Percentiles rank a stretch among this genome's conserved stretches.
These are phyloP conservation scores for Trametes meyenii DNA, from an alignment of 768 basidiomycete genomes.

Conservation along the genomic window DNA sequence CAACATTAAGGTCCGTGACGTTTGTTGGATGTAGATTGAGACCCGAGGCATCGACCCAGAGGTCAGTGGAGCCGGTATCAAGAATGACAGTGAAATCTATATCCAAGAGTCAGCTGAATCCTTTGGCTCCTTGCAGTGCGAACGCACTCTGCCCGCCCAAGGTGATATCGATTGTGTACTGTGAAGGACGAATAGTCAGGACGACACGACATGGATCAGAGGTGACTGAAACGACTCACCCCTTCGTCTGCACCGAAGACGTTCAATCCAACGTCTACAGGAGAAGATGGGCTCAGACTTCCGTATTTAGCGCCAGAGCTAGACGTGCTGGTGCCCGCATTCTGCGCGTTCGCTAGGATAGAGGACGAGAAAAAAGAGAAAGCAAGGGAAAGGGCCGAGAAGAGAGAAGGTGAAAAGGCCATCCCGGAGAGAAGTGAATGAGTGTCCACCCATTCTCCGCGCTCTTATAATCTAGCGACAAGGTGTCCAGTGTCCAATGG, in stretches of 20 bases:
- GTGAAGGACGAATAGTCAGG: neutral
- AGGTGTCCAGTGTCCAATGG: too few relatives aligned
- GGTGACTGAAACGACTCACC: neutral
- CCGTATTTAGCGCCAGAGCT: neutral
- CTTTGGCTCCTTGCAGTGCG: neutral
- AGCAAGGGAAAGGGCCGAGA: conserved; percentile 1
- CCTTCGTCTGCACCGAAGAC: neutral
- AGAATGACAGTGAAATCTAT: conserved; percentile 36
- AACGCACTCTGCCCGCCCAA: conserved; percentile 7
- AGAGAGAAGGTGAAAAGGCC: neutral
- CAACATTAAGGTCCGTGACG: conserved; percentile 35
- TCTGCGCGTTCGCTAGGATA: neutral
- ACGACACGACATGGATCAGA: too few relatives aligned
- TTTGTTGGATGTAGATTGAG: conserved; percentile 29
- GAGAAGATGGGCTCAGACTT: neutral
- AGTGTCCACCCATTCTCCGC: neutral
- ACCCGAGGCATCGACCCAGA: conserved; percentile 31
- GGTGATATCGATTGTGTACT: conserved; percentile 4
- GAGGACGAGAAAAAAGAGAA: neutral
- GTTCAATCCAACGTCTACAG: neutral
- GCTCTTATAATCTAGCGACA: neutral
- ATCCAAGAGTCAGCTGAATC: neutral
- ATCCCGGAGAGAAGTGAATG: neutral
- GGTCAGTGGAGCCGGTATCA: conserved; percentile 39
- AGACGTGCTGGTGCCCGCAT: neutral